phyloP scores from a whole-genome alignment of 164 flowering plant genomes.

The Buxus sempervirens region DNA sequence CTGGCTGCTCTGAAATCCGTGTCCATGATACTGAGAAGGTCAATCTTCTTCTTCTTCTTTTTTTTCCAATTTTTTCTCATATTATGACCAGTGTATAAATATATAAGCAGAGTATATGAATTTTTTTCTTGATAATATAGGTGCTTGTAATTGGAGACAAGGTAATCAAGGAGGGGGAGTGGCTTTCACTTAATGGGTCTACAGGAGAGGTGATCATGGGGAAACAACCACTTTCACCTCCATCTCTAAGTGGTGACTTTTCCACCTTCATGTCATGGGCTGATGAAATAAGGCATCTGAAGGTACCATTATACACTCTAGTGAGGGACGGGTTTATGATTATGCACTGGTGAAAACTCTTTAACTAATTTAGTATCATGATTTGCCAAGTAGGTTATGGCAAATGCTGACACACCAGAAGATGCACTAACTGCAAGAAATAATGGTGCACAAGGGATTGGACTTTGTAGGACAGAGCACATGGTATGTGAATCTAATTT shows the following conservation, averaged over 20 bases:
- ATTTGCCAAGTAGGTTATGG: conserved; percentile 69
- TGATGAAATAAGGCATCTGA: conserved; percentile 65
- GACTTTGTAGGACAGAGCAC: conserved; percentile 98
- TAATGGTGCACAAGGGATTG: conserved; percentile 98
- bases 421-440: conserved; percentile 93
- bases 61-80: neutral
- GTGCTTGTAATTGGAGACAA: conserved; percentile 47
- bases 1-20: conserved; percentile 93
- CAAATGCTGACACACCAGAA: conserved; percentile 96
- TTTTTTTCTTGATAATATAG: conserved; percentile 33
- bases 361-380: conserved; percentile 1
- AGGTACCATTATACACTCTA: conserved; percentile 40
- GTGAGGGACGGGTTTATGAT: neutral
- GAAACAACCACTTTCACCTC: conserved; percentile 83
- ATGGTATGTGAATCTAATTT: conserved; percentile 49
- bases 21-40: conserved; percentile 89
- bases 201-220: conserved; percentile 96
- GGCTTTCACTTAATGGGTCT: conserved; percentile 94
- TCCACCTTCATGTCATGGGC: conserved; percentile 92
- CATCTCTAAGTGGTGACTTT: conserved; percentile 78
- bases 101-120: neutral
- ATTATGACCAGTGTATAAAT: too few relatives aligned
- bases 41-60: too few relatives aligned
- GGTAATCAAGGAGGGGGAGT: conserved; percentile 76
- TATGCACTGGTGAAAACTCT: neutral